Evolutionary conservation across 176 grass and related monocot genomes (phyloP), one percentile per base, ranked within the genome.

Genomic region (Paspalum notatum): DNA sequence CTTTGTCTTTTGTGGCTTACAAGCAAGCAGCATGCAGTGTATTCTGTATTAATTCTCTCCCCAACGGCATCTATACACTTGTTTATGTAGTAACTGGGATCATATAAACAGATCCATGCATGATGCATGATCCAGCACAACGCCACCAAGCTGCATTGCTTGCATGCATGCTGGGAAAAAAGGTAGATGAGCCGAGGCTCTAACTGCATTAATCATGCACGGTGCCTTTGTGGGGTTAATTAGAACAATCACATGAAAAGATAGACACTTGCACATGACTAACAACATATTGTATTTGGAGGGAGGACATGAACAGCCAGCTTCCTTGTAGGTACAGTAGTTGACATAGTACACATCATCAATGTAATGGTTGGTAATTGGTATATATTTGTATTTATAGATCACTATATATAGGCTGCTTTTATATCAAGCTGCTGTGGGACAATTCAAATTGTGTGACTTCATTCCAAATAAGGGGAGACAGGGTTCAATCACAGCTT

Each of bases 1-100:
- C n/a, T 63, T 80, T 87, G 80, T 91, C 76, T 91, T 92, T 89
- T 89, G 80, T 83, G 74, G 66, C 6, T 76, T 80, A 52, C 75
- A 89, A 89, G 79, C 74, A 83, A 91, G 59, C 58, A 82, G 9
- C 12, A 27, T 11, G 13, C 42, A 32, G 15, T 9, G 24, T 14
- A 12, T 27, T 26, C 12, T 26, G 57, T 17, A 49, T 78, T n/a
- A n/a, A n/a, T n/a, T n/a, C n/a, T 49, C 20, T 16, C 37, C 63
- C 39, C 25, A 68, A 56, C 68, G 63, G 63, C 45, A 71, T 32
- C 21, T 8, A 80, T 10, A 22, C 15, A 18, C 21, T 59, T 75
- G 53, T 57, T 75, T 75, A 54, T 54, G 17, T 38, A 55, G 14
- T 5, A 0, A 56, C 53, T 21, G 1, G 13, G 6, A 79, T 79